These are phyloP conservation scores for Lunasporangiospora selenospora DNA, from an alignment of 192 early-diverging fungal species.

Conservation along the genomic window DNA sequence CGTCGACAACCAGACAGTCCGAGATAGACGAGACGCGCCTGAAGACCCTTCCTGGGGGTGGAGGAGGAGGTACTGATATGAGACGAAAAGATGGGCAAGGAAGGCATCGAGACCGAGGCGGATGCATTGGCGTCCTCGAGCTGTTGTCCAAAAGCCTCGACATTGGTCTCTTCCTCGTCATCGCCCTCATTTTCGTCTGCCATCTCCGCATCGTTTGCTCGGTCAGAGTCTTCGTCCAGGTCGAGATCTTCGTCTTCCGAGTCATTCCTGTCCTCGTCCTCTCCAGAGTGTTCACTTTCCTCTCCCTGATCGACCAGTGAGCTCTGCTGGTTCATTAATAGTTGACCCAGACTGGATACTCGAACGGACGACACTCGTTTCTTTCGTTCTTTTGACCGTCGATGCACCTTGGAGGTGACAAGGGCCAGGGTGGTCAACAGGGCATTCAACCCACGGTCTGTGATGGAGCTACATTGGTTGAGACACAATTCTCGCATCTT, in stretches of 20 bases:
- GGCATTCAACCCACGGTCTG: conserved; percentile 37
- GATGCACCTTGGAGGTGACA: conserved; percentile 18
- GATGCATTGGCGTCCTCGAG: neutral
- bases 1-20: conserved; percentile 52
- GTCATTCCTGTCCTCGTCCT: neutral
- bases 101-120: neutral
- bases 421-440: conserved; percentile 20
- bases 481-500: conserved; percentile 52
- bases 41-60: conserved; percentile 16
- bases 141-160: neutral
- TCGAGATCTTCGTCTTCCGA: neutral
- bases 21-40: conserved; percentile 43
- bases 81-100: neutral
- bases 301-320: conserved; percentile 13
- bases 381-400: conserved; percentile 14
- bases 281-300: conserved; percentile 1
- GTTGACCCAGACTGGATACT: conserved; percentile 25
- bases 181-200: conserved; percentile 15
- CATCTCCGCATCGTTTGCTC: conserved; percentile 17
- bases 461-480: conserved; percentile 49
- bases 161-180: conserved; percentile 4
- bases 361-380: conserved; percentile 18
- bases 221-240: conserved; percentile 5
- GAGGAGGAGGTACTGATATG: too few species aligned
- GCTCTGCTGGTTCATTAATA: conserved; percentile 17